Percentiles rank a stretch among this genome's conserved stretches.
Evolutionary conservation across 805 yeast species (phyloP).

Genomic region (Grigorovia jiainica): DNA sequence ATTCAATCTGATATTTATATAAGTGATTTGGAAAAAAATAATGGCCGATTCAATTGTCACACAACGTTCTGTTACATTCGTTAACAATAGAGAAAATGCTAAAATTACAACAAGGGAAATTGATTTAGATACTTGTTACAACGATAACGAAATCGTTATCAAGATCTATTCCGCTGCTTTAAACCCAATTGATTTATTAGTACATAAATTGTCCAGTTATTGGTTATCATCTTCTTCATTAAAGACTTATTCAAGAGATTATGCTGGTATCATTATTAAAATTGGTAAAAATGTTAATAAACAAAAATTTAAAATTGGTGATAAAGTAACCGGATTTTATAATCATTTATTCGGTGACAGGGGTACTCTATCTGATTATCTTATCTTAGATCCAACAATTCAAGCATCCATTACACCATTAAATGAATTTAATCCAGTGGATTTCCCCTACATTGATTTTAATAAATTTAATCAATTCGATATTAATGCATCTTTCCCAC

Average conservation of each 20-base stretch:
- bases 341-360: constrained; percentile 15
- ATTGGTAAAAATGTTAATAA: constrained; percentile 15
- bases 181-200: constrained; percentile 23
- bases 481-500: constrained; percentile 45
- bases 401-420: constrained; percentile 29
- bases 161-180: constrained; percentile 24
- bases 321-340: constrained; percentile 20
- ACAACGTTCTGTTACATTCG: constrained; percentile 19
- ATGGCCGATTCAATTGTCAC: constrained; percentile 1
- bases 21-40: neutral
- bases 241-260: constrained; percentile 24
- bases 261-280: constrained; percentile 22
- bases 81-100: constrained; percentile 14
- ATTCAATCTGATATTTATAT: neutral
- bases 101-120: constrained; percentile 12
- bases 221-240: constrained; percentile 4
- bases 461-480: constrained; percentile 13
- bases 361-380: constrained; percentile 42
- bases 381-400: constrained; percentile 31
- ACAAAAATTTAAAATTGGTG: constrained; percentile 16
- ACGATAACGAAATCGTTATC: constrained; percentile 20
- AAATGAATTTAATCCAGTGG: neutral
- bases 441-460: constrained; percentile 2
- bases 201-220: constrained; percentile 10
- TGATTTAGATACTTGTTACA: constrained; percentile 18